These are phyloP conservation scores for Neurospora sp. DNA, from an alignment of 495 filamentous ascomycete genomes.

Conservation along the genomic window DNA sequence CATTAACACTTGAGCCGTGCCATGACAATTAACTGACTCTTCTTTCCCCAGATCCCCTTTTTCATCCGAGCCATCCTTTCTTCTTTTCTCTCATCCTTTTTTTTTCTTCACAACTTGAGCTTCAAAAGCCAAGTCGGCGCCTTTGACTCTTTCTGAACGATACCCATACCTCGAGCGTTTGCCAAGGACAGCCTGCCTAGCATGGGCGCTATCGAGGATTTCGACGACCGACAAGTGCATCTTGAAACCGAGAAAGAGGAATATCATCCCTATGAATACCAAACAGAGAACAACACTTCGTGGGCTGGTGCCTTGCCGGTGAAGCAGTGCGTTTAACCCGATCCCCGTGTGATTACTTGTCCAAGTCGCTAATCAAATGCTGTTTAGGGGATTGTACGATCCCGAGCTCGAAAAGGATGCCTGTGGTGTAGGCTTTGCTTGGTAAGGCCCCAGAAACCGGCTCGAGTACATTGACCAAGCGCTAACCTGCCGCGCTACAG, in stretches of 20 bases:
- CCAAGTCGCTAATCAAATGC: neutral
- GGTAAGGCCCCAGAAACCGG: constrained; percentile 47
- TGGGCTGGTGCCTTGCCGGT: constrained; percentile 93
- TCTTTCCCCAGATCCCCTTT: neutral
- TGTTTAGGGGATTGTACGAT: constrained; percentile 73
- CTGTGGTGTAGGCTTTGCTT: constrained; percentile 98
- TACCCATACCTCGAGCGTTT: constrained; percentile 6
- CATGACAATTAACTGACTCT: neutral
- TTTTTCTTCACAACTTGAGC: neutral
- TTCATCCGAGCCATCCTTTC: neutral
- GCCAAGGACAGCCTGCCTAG: constrained; percentile 38
- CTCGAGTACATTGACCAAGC: neutral
- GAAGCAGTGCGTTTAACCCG: constrained; percentile 57
- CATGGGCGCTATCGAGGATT: constrained; percentile 47
- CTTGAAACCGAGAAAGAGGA: constrained; percentile 40
- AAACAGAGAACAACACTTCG: constrained; percentile 76
- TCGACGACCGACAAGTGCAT: constrained; percentile 46
- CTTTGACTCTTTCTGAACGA: neutral
- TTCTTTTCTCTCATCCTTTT: neutral
- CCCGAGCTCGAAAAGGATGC: constrained; percentile 97
- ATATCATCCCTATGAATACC: constrained; percentile 67
- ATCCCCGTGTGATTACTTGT: neutral
- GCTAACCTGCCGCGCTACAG: constrained; percentile 31
- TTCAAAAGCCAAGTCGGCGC: neutral
- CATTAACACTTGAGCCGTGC: neutral